phyloP scores from a whole-genome alignment of 2,329 filamentous ascomycete genomes.

The Magnaporthales sp. region DNA sequence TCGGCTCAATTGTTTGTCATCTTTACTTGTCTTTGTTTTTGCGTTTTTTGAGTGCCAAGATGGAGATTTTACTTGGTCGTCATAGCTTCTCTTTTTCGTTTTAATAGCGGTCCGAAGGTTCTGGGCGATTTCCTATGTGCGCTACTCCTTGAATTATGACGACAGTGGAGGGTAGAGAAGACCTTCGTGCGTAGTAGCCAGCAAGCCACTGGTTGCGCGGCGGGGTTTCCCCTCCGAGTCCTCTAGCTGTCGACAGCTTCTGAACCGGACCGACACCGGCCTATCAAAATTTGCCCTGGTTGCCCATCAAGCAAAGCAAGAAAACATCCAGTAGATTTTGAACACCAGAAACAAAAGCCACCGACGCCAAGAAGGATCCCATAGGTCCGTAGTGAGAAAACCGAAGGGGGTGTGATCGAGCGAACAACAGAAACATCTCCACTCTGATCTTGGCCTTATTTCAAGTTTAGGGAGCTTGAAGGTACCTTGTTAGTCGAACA shows the following conservation, averaged over 20 bases:
- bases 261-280: not conserved
- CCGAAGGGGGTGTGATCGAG: not conserved
- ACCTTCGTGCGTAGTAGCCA: not conserved
- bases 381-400: not conserved
- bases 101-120: not conserved
- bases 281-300: not conserved
- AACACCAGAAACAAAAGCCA: not conserved
- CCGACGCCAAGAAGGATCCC: not conserved
- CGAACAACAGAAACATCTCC: not conserved
- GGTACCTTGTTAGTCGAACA: not conserved
- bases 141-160: not conserved
- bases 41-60: not conserved
- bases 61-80: not conserved
- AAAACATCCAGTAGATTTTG: not conserved
- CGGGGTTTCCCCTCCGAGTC: not conserved
- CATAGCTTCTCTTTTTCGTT: not conserved
- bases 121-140: not conserved
- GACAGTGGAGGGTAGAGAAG: not conserved
- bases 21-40: not conserved
- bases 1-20: not conserved
- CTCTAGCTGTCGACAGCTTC: not conserved
- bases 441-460: not conserved
- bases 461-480: too few relatives aligned
- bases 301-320: not conserved
- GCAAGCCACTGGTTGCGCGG: not conserved